These are phyloP conservation scores for Escovopsis sp. DNA, from an alignment of 2,329 filamentous ascomycete species.

Conservation along the genomic window DNA sequence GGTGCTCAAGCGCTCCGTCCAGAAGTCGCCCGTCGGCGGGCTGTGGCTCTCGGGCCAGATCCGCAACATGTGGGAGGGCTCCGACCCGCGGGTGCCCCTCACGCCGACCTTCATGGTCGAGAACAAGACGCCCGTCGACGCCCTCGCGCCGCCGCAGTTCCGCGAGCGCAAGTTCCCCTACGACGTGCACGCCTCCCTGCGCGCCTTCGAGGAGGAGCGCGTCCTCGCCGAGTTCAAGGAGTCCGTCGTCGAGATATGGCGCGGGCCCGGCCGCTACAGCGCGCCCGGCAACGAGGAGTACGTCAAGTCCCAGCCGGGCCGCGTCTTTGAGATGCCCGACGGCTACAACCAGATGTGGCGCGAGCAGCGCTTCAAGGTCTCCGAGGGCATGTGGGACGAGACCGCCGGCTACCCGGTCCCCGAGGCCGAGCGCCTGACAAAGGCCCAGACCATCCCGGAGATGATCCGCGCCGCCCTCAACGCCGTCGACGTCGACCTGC, in stretches of 20 bases:
- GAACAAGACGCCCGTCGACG: slow-evolving; percentile 79
- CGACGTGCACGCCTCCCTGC: slow-evolving; percentile 54
- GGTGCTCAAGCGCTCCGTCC: slow-evolving; percentile 78
- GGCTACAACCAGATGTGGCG: slow-evolving; percentile 94
- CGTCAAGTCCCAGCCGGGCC: slow-evolving; percentile 56
- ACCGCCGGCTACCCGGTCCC: slow-evolving; percentile 48
- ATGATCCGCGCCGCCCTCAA: slow-evolving; percentile 65
- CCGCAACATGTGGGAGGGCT: slow-evolving; percentile 59
- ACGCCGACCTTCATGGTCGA: slow-evolving; percentile 79
- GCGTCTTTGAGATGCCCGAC: slow-evolving; percentile 93
- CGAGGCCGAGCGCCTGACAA: slow-evolving; percentile 36
- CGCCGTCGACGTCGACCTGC: slow-evolving; percentile 77
- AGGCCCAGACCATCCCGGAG: slow-evolving; percentile 68
- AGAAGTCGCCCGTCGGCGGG: slow-evolving; percentile 72
- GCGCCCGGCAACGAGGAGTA: slow-evolving; percentile 60
- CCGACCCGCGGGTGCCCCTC: slow-evolving; percentile 55
- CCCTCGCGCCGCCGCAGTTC: slow-evolving; percentile 63
- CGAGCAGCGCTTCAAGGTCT: slow-evolving; percentile 69
- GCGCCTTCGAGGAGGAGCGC: slow-evolving; percentile 76
- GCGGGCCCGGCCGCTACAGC: slow-evolving; percentile 55
- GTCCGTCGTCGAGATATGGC: slow-evolving; percentile 89
- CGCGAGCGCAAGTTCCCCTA: slow-evolving; percentile 55
- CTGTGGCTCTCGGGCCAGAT: slow-evolving; percentile 85
- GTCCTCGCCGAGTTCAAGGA: slow-evolving; percentile 95
- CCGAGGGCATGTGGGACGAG: slow-evolving; percentile 85